These are phyloP conservation scores for Phaseolus coccineus DNA, from an alignment of 331 rosid genomes.

Conservation along the genomic window DNA sequence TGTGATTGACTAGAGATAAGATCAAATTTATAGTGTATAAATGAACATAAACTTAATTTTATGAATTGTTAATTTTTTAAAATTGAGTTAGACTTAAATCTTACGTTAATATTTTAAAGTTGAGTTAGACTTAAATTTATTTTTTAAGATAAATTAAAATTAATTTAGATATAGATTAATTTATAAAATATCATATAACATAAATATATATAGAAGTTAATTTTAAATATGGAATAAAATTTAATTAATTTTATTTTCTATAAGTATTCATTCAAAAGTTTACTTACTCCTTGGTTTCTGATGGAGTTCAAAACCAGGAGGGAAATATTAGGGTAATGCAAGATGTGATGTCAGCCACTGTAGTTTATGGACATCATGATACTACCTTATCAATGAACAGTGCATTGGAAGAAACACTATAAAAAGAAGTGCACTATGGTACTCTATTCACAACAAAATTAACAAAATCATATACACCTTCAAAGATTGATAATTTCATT, in stretches of 20 bases:
- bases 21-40: no score
- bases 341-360: not conserved
- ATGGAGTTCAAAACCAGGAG: not conserved
- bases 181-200: no score
- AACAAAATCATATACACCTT: not conserved
- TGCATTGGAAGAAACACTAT: not conserved
- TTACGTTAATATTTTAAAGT: no score
- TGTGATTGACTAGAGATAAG: no score
- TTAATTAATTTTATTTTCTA: no score
- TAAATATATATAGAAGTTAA: no score
- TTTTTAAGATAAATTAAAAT: no score
- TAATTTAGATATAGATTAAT: no score
- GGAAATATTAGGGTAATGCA: not conserved
- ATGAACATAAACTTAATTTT: no score
- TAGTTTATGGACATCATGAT: not conserved
- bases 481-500: not conserved
- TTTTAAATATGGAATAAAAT: not conserved
- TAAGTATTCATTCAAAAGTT: not conserved
- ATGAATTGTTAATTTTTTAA: no score
- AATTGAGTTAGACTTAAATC: no score
- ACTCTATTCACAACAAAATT: not conserved
- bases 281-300: not conserved
- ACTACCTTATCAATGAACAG: conserved; percentile 6
- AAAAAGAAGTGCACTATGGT: conserved; percentile 5
- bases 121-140: no score